A percentile compares a stretch with the other conserved stretches of the same genome.
phyloP scores from a whole-genome alignment of 768 basidiomycete genomes.

The Botryobasidium botryosum region DNA sequence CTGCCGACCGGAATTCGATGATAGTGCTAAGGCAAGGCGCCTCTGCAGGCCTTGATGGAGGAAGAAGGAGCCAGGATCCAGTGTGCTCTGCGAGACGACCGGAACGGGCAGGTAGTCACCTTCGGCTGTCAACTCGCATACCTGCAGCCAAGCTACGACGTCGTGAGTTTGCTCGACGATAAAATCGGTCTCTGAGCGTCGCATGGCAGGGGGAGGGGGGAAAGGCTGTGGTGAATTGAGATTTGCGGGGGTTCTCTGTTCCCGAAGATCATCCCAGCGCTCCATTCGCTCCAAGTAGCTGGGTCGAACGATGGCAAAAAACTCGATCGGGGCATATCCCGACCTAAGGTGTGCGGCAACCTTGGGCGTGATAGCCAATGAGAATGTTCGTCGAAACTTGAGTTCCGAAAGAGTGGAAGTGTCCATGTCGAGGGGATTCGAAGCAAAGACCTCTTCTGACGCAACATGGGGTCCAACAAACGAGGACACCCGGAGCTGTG shows the following conservation, averaged over 20 bases:
- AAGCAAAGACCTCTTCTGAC: conserved; percentile 72
- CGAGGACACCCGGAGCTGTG: conserved; percentile 77
- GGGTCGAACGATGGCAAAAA: conserved; percentile 69
- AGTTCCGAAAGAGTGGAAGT: conserved; percentile 55
- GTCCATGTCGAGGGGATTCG: conserved; percentile 57
- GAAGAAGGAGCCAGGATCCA: conserved; percentile 75
- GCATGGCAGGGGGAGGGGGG: conserved; percentile 51
- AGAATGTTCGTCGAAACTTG: conserved; percentile 69
- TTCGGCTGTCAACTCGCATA: conserved; percentile 71
- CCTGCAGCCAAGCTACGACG: conserved; percentile 72
- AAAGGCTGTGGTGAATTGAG: conserved; percentile 21
- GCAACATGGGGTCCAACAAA: conserved; percentile 55
- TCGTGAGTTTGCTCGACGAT: conserved; percentile 78
- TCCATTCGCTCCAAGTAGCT: conserved; percentile 81
- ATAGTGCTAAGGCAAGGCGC: conserved; percentile 54
- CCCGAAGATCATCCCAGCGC: conserved; percentile 86
- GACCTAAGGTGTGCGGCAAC: conserved; percentile 53
- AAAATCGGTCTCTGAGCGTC: conserved; percentile 85
- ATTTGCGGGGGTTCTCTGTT: conserved; percentile 31
- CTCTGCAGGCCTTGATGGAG: conserved; percentile 91
- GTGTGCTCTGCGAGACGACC: conserved; percentile 51
- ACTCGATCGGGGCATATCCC: conserved; percentile 74
- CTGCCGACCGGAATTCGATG: conserved; percentile 77
- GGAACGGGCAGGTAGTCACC: conserved; percentile 75
- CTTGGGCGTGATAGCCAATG: conserved; percentile 56